Conservation (phyloP, 2,329 filamentous ascomycete genomes). For the Leptographium wingfieldii region DNA sequence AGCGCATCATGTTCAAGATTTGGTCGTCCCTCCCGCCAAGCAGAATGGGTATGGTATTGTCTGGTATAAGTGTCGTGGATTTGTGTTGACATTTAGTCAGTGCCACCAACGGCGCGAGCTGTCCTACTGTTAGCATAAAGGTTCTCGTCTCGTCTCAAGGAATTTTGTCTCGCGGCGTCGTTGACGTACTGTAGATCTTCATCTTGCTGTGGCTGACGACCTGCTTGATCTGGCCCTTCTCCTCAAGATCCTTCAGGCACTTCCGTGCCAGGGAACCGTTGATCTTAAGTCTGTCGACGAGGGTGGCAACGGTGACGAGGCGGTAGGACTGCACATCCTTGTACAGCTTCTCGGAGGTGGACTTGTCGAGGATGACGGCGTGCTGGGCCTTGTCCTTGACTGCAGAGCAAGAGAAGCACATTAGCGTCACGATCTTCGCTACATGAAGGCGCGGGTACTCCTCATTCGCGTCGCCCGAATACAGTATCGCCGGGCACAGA, state of each 20-base stretch:
- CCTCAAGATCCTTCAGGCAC: slow-evolving; percentile 86
- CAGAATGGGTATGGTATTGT: slow-evolving; percentile 3
- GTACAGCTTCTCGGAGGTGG: slow-evolving; percentile 94
- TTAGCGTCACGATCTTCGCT: not conserved
- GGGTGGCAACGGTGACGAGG: slow-evolving; percentile 94
- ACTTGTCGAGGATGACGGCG: slow-evolving; percentile 97
- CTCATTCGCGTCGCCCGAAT: not conserved
- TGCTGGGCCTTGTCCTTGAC: slow-evolving; percentile 99
- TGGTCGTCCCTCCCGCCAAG: slow-evolving; percentile 1
- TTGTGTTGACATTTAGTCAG: slow-evolving; percentile 23
- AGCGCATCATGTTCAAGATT: slow-evolving; percentile 4
- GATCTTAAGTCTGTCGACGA: slow-evolving; percentile 99
- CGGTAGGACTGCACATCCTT: slow-evolving; percentile 99
- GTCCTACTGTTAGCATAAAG: slow-evolving; percentile 2
- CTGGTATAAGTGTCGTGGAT: slow-evolving; percentile 7
- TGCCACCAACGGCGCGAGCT: slow-evolving; percentile 49
- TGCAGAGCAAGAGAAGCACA: slow-evolving; percentile 8
- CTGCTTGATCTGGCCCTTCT: slow-evolving; percentile 98
- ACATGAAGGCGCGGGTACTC: not conserved
- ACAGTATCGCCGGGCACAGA: not conserved
- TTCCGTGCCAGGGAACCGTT: slow-evolving; percentile 92
- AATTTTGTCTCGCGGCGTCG: not conserved
- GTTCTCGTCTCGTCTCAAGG: slow-evolving; percentile 12
- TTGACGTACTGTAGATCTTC: slow-evolving; percentile 80
- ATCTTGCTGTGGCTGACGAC: slow-evolving; percentile 93